Base-by-base conservation (phyloP, 805 yeast species). In the Candida patagonica region DNA sequence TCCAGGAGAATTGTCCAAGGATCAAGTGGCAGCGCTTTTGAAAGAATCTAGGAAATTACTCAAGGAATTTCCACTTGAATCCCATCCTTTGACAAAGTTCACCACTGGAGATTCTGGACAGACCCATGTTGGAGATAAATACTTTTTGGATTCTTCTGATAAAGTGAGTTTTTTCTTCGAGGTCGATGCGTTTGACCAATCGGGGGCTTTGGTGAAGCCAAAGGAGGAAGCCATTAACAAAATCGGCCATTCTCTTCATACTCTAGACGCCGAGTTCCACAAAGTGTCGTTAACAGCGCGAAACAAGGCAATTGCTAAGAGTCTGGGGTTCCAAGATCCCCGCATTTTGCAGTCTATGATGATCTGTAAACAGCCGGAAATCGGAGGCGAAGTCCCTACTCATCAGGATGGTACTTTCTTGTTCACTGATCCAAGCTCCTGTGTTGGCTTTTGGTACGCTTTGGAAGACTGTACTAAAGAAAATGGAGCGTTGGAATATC, bases 361-460 rank as follows among this genome's bases (percentile, higher is more conserved):
- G 24, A 79, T 83, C 27, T 78, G 82, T 60, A 83, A 83, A 53
- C 89, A 82, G 52, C 86, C 89, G 0, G 74, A 72, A 38, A 75
- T 75, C 30, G 81, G 81, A 4, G 80, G 78, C 2, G 78, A 74
- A 27, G 94, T 83, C 1, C 89, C 89, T 3, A 64, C 81, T 1
- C 94, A 83, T 51, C 81, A 78, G 40, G 94, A 83, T 55, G 86
- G 76, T 2, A 75, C 76, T 2, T 83, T 83, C 49, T 63, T 83
- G 20, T 82, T 67, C 57, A 82, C 92, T 0, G 63, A 74, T 13
- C 94, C 94, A 2, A 77, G 71, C 38, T 62, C 74, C 2, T 85
- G 87, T 1, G 56, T 81, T 29, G 94, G 94, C 2, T 83, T 79
- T 54, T 82, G 94, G 94, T 74, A 76, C 53, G 88, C 92, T 0